Evolutionary conservation across 2,329 filamentous ascomycete species (phyloP), one percentile per base, ranked within the genome.

Genomic region (Hypoxylon sp.): DNA sequence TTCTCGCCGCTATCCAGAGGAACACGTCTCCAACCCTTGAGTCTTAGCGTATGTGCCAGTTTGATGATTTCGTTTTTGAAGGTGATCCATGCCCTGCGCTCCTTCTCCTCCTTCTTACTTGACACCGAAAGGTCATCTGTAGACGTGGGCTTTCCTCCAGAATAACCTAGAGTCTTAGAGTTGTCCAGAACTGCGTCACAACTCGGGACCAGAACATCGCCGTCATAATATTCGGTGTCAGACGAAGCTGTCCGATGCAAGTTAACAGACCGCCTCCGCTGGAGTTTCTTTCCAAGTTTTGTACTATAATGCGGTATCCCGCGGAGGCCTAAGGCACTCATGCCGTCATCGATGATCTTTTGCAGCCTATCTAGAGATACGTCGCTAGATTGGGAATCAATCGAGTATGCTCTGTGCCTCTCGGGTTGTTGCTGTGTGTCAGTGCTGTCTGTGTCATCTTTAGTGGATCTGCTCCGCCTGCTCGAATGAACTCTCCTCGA

Each of bases 51-150:
- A 79, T 98, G 96, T 0, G 93, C 86, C 63, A 98, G 85, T 38
- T 94, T 91, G 60, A 98, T 87, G 68, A 98, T 96, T 77, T 99
- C 95, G 66, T 90, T 91, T 79, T 98, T 98, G 85, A 98, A 99
- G 7, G 80, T 84, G n/a, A 87, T 77, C 96, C 95, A 98, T 2
- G 90, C 90, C 75, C 93, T 90, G 45, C 84, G 87, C 65, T 95
- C 93, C 76, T 91, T 93, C 32, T 87, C 84, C 41, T 84, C 84
- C 63, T 81, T 82, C 60, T 82, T 83, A 55, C 80, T 82, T 2
- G 79, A 80, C 48, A 80, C 76, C 2, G 81, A 77, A 2, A 76
- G 63, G 32, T 85, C 82, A 49, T 84, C 83, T 5, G 75, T 73
- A 28, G 79, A 78, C 2, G 77, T 74, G 19, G 77, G 76, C 25